These are phyloP conservation scores for Begonia loranthoides DNA, from an alignment of 306 rosid species.

Conservation along the genomic window DNA sequence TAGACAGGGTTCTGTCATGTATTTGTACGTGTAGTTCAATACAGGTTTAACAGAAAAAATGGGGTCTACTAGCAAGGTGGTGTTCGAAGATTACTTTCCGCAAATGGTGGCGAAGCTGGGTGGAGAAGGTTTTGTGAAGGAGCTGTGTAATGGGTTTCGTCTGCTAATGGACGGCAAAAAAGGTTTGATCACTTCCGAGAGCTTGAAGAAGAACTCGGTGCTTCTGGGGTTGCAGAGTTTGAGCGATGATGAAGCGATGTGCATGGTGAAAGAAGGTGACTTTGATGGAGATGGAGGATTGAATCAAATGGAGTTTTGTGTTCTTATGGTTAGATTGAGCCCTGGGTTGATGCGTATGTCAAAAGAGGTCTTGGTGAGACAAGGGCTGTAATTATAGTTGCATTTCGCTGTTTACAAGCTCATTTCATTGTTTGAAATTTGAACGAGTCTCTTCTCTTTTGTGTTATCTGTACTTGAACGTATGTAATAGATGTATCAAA, in stretches of 20 bases:
- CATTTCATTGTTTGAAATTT: too few relatives aligned
- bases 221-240: slow-evolving; percentile 59
- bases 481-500: too few relatives aligned
- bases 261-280: slow-evolving; percentile 80
- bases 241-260: slow-evolving; percentile 52
- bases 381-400: too few relatives aligned
- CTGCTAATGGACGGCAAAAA: slow-evolving; percentile 55
- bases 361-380: neutral
- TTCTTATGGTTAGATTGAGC: slow-evolving; percentile 74
- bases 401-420: too few relatives aligned
- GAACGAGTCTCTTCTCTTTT: too few relatives aligned
- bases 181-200: slow-evolving; percentile 55
- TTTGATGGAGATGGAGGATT: slow-evolving; percentile 67
- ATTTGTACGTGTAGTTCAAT: too few relatives aligned
- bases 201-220: slow-evolving; percentile 67
- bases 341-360: slow-evolving; percentile 63
- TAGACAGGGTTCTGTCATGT: too few relatives aligned
- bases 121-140: slow-evolving; percentile 59
- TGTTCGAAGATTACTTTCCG: slow-evolving; percentile 61
- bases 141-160: slow-evolving; percentile 50
- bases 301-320: slow-evolving; percentile 70
- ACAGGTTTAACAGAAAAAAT: neutral
- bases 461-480: too few relatives aligned
- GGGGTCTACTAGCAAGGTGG: slow-evolving; percentile 12
- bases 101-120: slow-evolving; percentile 66